Evolutionary conservation across 2,329 filamentous ascomycete genomes (phyloP).

Genomic region (Uncinocarpus reesii): DNA sequence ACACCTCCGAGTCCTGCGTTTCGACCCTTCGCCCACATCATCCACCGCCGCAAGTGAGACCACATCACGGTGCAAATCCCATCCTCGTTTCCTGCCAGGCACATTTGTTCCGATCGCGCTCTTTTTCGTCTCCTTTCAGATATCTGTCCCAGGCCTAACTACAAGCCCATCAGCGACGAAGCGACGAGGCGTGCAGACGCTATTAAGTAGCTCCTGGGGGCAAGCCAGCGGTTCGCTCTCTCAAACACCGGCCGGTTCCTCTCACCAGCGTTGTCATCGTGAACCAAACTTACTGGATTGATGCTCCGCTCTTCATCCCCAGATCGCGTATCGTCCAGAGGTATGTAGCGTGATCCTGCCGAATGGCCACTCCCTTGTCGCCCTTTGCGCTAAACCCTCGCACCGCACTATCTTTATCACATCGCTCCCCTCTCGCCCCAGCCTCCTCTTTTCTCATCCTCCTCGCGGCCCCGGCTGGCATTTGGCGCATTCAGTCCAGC

Average conservation of each 20-base stretch:
- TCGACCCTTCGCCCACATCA: conserved; percentile 6
- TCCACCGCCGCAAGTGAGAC: background rate
- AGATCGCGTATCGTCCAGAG: conserved; percentile 2
- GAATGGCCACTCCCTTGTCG: background rate
- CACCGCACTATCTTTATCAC: conserved; percentile 3
- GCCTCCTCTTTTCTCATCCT: conserved; percentile 8
- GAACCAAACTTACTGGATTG: conserved; percentile 1
- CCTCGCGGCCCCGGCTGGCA: background rate
- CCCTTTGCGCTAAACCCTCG: conserved; percentile 9
- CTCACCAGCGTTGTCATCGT: background rate
- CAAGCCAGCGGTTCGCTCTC: conserved; percentile 4
- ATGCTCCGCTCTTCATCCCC: conserved; percentile 2
- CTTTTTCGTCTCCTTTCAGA: background rate
- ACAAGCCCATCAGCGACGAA: no score
- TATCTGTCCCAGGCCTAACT: no score
- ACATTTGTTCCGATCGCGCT: background rate
- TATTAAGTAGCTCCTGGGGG: background rate
- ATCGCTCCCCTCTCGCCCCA: background rate
- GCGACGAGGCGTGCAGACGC: background rate
- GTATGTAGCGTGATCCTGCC: conserved; percentile 1
- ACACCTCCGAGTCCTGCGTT: conserved; percentile 8
- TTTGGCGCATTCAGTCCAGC: conserved; percentile 1
- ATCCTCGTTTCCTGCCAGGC: background rate
- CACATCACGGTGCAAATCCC: background rate
- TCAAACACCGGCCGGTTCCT: background rate